Conservation (phyloP, 441 rosid species). For the Macaranga tanarius region DNA sequence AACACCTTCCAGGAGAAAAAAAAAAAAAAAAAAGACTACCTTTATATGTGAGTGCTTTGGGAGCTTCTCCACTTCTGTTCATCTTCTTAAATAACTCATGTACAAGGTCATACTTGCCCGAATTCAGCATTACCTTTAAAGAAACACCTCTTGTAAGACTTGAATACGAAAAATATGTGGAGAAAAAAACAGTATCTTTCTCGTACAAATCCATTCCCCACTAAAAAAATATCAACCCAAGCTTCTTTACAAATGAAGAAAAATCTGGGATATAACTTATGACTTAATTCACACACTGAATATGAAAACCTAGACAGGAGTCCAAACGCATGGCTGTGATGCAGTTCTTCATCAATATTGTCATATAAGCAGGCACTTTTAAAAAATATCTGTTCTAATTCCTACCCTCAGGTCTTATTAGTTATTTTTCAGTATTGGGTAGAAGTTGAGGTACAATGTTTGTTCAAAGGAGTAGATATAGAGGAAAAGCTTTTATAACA, state of each 20-base stretch:
- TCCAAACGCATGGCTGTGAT: background rate
- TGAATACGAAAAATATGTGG: constrained; percentile 30
- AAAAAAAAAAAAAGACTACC: constrained; percentile 38
- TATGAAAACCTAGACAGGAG: background rate
- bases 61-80: constrained; percentile 71
- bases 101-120: constrained; percentile 79
- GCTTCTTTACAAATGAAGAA: background rate
- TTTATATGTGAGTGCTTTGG: constrained; percentile 73
- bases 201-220: constrained; percentile 12
- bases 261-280: background rate
- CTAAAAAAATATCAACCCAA: background rate
- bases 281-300: background rate
- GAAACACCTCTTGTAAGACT: constrained; percentile 57
- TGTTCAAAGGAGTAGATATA: too few relatives aligned
- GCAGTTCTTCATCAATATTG: too few relatives aligned
- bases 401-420: too few relatives aligned
- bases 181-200: constrained; percentile 27
- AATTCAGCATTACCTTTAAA: constrained; percentile 89
- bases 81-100: constrained; percentile 64
- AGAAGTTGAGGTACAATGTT: too few relatives aligned
- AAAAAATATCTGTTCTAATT: too few relatives aligned
- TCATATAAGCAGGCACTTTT: too few relatives aligned
- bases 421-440: too few relatives aligned
- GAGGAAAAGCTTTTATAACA: too few relatives aligned
- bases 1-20: constrained; percentile 4